Conservation (phyloP, 495 filamentous ascomycete genomes). For the Clohesyomyces aquaticus region DNA sequence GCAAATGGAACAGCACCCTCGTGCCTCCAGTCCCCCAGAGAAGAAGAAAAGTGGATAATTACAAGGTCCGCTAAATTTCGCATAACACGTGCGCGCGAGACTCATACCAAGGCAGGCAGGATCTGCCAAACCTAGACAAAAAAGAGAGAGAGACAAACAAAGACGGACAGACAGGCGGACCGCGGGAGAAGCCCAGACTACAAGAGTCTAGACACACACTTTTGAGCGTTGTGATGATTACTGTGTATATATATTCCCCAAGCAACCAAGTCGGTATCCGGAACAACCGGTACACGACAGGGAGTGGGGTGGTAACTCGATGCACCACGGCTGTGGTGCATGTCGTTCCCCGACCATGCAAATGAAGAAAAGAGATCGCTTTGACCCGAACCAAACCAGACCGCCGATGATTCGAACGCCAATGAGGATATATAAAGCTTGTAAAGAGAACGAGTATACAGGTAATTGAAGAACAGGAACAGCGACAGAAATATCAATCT, state of each 20-base stretch:
- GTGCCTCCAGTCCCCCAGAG: not conserved
- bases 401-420: slow-evolving; percentile 16
- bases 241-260: not conserved
- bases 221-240: not conserved
- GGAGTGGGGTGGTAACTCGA: not conserved
- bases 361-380: not conserved
- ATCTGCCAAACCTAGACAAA: no score
- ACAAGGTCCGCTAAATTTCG: no score
- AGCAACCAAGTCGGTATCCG: not conserved
- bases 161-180: no score
- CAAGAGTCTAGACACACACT: not conserved
- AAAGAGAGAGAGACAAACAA: not conserved
- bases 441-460: not conserved
- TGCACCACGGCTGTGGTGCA: slow-evolving; percentile 1
- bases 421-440: slow-evolving; percentile 17
- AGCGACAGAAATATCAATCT: slow-evolving; percentile 27
- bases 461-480: not conserved
- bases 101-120: no score
- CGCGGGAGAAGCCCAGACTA: no score
- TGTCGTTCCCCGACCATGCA: slow-evolving; percentile 13
- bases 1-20: not conserved
- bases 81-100: no score
- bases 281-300: not conserved
- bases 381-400: not conserved
- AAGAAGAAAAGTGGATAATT: not conserved